These are phyloP conservation scores for Harringtonia aguacate DNA, from an alignment of 2,329 filamentous ascomycete species.

Conservation along the genomic window DNA sequence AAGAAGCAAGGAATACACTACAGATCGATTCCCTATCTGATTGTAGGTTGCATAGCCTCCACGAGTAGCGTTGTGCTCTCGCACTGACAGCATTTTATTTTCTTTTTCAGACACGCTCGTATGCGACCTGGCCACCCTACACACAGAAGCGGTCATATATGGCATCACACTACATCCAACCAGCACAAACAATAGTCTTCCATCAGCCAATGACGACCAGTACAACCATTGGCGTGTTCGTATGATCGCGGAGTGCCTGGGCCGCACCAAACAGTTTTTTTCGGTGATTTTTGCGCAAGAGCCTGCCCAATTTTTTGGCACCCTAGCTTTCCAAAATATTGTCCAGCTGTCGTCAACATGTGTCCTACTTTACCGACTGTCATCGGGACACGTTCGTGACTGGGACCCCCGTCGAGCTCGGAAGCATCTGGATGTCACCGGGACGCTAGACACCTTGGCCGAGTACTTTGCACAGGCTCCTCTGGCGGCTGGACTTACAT, in stretches of 20 bases:
- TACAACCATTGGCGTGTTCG: too few species aligned
- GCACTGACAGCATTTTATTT: background rate
- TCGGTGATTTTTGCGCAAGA: background rate
- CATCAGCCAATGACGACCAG: too few species aligned
- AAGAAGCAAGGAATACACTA: background rate
- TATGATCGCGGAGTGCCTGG: conserved; percentile 4
- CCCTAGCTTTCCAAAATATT: conserved; percentile 4
- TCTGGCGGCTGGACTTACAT: too few species aligned
- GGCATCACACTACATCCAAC: too few species aligned
- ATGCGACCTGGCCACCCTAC: too few species aligned
- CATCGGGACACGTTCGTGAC: background rate
- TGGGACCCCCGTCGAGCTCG: conserved; percentile 7
- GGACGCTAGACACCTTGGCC: background rate
- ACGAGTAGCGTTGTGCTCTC: background rate
- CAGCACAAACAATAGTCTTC: too few species aligned
- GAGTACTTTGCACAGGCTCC: too few species aligned
- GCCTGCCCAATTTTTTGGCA: conserved; percentile 1
- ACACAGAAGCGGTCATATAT: too few species aligned
- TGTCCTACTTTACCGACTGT: conserved; percentile 4
- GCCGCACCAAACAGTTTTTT: conserved; percentile 1
- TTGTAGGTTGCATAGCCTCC: background rate
- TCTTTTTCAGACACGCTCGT: background rate
- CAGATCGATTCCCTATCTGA: background rate
- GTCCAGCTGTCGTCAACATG: conserved; percentile 4
- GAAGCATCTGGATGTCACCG: background rate